A percentile compares a stretch with the other conserved stretches of the same genome.
These are phyloP conservation scores for Lipomyces chichibuensis DNA, from an alignment of 805 yeast species.

Conservation along the genomic window DNA sequence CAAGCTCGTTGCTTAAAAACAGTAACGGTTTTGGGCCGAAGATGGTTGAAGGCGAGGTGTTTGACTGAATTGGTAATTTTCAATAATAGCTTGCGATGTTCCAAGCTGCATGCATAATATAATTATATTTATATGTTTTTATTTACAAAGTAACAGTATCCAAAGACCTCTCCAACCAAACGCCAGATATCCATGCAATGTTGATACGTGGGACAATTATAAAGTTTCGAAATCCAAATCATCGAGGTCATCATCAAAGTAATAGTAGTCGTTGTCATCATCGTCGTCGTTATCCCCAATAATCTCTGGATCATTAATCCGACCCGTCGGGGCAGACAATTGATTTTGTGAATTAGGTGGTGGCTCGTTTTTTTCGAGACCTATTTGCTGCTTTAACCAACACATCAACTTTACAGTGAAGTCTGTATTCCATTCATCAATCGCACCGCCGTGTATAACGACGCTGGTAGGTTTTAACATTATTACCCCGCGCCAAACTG, in stretches of 20 bases:
- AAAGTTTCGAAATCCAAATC: conserved; percentile 11
- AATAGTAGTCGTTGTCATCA: conserved; percentile 1
- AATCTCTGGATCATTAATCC: not conserved
- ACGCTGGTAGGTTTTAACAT: conserved; percentile 20
- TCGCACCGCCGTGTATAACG: conserved; percentile 25
- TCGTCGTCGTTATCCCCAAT: conserved; percentile 5
- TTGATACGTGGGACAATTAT: not conserved
- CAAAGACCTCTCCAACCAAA: not conserved
- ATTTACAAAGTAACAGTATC: not conserved
- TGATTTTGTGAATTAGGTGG: not conserved
- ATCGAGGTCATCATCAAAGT: conserved; percentile 9
- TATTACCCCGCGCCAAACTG: conserved; percentile 21
- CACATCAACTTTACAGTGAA: conserved; percentile 7
- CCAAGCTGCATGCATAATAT: not conserved
- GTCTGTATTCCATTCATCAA: conserved; percentile 25
- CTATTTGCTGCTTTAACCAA: not conserved
- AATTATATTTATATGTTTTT: not conserved
- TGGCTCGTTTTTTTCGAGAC: not conserved
- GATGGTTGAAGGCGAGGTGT: not conserved
- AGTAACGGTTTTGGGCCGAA: not conserved
- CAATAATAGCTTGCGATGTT: not conserved
- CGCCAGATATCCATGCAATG: not conserved
- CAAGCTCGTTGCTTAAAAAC: conserved; percentile 10
- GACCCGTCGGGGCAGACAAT: not conserved
- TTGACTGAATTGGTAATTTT: not conserved